Conservation (phyloP, 345 rosid genomes). For the Sonneratia caseolaris region DNA sequence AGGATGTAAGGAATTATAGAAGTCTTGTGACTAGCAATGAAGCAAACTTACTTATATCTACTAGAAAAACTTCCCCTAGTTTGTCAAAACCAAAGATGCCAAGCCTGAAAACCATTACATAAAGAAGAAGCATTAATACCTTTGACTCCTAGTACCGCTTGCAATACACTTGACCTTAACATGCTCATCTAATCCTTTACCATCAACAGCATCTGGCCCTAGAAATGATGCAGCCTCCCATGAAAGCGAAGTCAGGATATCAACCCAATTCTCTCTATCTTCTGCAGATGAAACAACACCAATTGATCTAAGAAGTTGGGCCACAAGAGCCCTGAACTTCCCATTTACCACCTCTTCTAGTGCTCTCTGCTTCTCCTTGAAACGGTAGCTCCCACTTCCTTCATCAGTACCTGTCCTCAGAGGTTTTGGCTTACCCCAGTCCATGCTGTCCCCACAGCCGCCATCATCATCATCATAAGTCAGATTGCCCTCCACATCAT, state of each 20-base stretch:
- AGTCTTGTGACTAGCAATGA: not conserved
- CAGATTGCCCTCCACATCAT: slow-evolving; percentile 44
- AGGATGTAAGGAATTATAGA: too few species aligned
- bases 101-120: not conserved
- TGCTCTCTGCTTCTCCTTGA: slow-evolving; percentile 40
- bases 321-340: slow-evolving; percentile 51
- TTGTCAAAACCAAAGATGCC: not conserved
- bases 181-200: slow-evolving; percentile 45
- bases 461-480: slow-evolving; percentile 55
- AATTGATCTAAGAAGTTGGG: slow-evolving; percentile 50
- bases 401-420: slow-evolving; percentile 36
- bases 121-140: slow-evolving; percentile 33
- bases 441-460: slow-evolving; percentile 53
- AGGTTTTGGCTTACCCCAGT: slow-evolving; percentile 54
- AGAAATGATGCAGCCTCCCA: slow-evolving; percentile 86
- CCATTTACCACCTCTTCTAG: slow-evolving; percentile 59
- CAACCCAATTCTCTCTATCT: slow-evolving; percentile 54
- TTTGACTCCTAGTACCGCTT: slow-evolving; percentile 56
- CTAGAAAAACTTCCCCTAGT: not conserved
- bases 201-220: slow-evolving; percentile 52
- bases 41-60: not conserved
- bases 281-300: slow-evolving; percentile 29
- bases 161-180: slow-evolving; percentile 96
- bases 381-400: slow-evolving; percentile 25
- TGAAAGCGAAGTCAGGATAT: slow-evolving; percentile 56